Conservation (phyloP, 441 rosid species). For the Flueggea neowawraea region DNA sequence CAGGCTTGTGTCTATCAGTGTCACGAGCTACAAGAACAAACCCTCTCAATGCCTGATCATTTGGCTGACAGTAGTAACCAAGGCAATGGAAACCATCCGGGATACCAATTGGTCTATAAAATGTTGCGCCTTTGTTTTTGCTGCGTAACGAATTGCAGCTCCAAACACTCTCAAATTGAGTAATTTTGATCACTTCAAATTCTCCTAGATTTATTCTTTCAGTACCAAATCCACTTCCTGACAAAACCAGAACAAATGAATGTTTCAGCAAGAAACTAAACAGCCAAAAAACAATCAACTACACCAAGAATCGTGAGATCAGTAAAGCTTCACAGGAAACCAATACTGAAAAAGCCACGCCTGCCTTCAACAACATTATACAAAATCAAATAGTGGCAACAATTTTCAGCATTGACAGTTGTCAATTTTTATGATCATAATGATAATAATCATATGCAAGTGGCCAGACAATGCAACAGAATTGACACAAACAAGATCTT, state of each 20-base stretch:
- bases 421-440: too few species aligned
- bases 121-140: conserved; percentile 36
- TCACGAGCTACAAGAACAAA: conserved; percentile 61
- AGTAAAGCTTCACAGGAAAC: too few species aligned
- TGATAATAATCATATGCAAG: too few species aligned
- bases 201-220: conserved; percentile 65
- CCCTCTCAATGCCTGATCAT: conserved; percentile 59
- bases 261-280: not conserved
- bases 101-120: conserved; percentile 63
- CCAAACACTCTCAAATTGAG: conserved; percentile 41
- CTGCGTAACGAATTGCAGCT: conserved; percentile 13
- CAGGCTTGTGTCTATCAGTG: conserved; percentile 18
- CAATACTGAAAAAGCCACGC: not conserved
- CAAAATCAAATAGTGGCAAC: too few species aligned
- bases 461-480: too few species aligned
- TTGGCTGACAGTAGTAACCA: conserved; percentile 76
- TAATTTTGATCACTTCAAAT: conserved; percentile 45
- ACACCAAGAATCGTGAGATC: too few species aligned
- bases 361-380: too few species aligned
- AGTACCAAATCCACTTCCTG: conserved; percentile 68
- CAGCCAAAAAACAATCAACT: not conserved
- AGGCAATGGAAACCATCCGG: conserved; percentile 59
- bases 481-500: too few species aligned
- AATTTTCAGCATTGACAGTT: too few species aligned
- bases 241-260: conserved; percentile 13